Evolutionary conservation across 805 yeast species (phyloP), one percentile per base, ranked within the genome.

Genomic region (Zygosaccharomyces rouxii): DNA sequence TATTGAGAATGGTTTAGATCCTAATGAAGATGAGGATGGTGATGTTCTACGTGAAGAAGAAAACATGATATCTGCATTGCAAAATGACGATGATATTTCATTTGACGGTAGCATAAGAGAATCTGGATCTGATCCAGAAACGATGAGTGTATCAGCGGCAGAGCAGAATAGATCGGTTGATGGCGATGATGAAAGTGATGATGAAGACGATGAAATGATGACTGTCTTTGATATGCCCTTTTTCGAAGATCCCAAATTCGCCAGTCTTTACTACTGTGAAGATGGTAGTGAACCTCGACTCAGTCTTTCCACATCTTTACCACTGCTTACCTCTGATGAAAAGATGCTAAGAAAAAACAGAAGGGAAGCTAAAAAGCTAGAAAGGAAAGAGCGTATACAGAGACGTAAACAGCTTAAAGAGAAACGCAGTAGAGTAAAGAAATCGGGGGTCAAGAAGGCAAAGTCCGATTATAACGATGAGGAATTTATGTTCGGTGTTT

Each of bases 181-280:
- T 30, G 63, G 58, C 5, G 54, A 52, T 14, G 64, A 61, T 25
- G 58, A 55, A 16, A 64, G 58, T 25, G 66, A 65, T 21, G 67
- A 61, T 10, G 68, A 59, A 11, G 69, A 68, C 18, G 66, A 62
- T 40, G 69, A 59, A 33, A 58, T 57, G 19, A 67, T 59, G 58
- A 55, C 58, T 9, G 71, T 63, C 37, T 71, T 70, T 41, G 66
- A 64, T 52, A 63, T 70, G 44, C 74, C 76, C 2, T 71, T 64
- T 55, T 72, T 70, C 53, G 75, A 71, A 53, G 75, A 71, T 54
- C 68, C 72, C 1, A 66, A 64, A 50, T 64, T 66, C 52, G 62
- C 69, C 2, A 63, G 60, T 44, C 48, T 66, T 14, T 58, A 65
- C 42, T 65, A 63, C 46, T 64, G 64, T 46, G 56, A 58, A 42